phyloP scores from a whole-genome alignment of 2,329 filamentous ascomycete species.

The Fusarium piperis region DNA sequence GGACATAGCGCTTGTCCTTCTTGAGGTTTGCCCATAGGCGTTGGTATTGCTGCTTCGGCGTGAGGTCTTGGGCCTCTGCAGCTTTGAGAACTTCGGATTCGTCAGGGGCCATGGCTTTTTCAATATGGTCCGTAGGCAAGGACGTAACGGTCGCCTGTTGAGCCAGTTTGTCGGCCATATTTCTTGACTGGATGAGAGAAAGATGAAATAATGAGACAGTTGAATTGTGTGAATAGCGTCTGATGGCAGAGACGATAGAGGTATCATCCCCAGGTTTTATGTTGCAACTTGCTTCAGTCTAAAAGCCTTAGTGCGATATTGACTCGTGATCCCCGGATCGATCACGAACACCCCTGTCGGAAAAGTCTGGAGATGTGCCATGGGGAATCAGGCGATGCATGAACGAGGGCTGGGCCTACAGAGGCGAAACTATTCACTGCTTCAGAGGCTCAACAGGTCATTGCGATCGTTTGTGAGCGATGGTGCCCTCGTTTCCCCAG shows the following conservation, averaged over 20 bases:
- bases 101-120: background rate
- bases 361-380: background rate
- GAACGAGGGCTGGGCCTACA: background rate
- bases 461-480: background rate
- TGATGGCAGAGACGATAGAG: background rate
- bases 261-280: background rate
- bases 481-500: background rate
- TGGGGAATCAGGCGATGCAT: background rate
- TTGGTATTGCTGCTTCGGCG: slow-evolving; percentile 40
- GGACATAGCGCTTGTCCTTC: slow-evolving; percentile 41
- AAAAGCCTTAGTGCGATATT: background rate
- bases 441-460: background rate
- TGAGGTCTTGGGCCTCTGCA: slow-evolving; percentile 32
- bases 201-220: background rate
- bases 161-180: background rate
- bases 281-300: background rate
- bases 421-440: background rate
- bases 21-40: slow-evolving; percentile 43
- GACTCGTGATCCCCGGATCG: background rate
- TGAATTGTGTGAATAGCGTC: background rate
- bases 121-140: background rate
- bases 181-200: background rate
- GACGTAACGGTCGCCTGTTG: slow-evolving; percentile 3
- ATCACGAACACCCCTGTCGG: background rate
- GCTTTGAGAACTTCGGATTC: slow-evolving; percentile 6